A percentile compares a stretch with the other conserved stretches of the same genome.
Evolutionary conservation across 1,284 basidiomycete species (phyloP).

Genomic region (Boletus albobrunnescens): DNA sequence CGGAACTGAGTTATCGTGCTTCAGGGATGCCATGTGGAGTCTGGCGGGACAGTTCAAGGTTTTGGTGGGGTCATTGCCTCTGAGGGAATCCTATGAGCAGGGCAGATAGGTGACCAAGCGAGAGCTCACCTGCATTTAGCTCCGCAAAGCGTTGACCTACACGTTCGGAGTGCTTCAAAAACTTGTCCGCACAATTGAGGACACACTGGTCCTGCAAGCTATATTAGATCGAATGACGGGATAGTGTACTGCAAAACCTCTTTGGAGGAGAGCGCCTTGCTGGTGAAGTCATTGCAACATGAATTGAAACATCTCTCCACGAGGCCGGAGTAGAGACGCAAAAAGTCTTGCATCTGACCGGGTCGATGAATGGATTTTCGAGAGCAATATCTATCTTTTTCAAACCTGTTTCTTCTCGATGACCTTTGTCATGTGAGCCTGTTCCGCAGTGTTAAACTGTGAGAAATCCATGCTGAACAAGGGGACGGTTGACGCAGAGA

Average conservation of each 20-base stretch:
- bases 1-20: background rate
- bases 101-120: background rate
- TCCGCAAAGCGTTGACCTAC: conserved; percentile 91
- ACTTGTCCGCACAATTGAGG: conserved; percentile 84
- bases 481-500: conserved; percentile 9
- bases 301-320: conserved; percentile 95
- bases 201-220: conserved; percentile 61
- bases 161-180: conserved; percentile 94
- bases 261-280: conserved; percentile 88
- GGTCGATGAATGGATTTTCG: background rate
- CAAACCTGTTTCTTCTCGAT: conserved; percentile 91
- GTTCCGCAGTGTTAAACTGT: conserved; percentile 78
- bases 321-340: conserved; percentile 92
- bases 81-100: conserved; percentile 12
- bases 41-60: conserved; percentile 18
- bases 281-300: conserved; percentile 96
- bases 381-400: conserved; percentile 16
- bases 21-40: background rate
- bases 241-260: conserved; percentile 58
- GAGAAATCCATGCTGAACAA: conserved; percentile 76
- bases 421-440: conserved; percentile 85
- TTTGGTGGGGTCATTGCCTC: conserved; percentile 34
- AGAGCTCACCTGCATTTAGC: conserved; percentile 74
- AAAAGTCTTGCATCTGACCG: conserved; percentile 93
- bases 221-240: conserved; percentile 11